Evolutionary conservation across 1,284 basidiomycete genomes (phyloP).

Genomic region (Irpex sp.): DNA sequence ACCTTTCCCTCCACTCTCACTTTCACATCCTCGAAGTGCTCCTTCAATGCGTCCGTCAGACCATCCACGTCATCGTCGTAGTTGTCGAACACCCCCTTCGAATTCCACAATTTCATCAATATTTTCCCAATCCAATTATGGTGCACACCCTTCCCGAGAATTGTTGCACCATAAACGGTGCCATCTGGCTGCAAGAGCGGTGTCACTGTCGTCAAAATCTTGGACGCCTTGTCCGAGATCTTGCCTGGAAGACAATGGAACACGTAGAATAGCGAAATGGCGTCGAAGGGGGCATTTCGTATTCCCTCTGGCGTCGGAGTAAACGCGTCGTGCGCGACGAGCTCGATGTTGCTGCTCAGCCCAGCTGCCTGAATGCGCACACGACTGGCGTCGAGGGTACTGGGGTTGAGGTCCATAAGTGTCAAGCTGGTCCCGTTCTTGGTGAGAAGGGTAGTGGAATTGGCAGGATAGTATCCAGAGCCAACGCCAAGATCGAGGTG

Average conservation of each 20-base stretch:
- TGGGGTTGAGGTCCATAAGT: slow-evolving; percentile 20
- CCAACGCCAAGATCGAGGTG: slow-evolving; percentile 25
- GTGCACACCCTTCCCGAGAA: slow-evolving; percentile 16
- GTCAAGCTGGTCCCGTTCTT: slow-evolving; percentile 17
- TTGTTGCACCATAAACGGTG: slow-evolving; percentile 22
- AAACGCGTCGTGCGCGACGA: slow-evolving; percentile 18
- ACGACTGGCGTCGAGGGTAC: slow-evolving; percentile 15
- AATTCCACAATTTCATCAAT: slow-evolving; percentile 18
- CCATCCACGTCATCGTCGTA: slow-evolving; percentile 15
- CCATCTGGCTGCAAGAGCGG: slow-evolving; percentile 17
- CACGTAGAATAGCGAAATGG: slow-evolving; percentile 23
- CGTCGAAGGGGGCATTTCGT: slow-evolving; percentile 16
- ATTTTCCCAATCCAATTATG: slow-evolving; percentile 21
- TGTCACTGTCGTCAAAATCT: slow-evolving; percentile 11
- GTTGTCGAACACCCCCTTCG: slow-evolving; percentile 20
- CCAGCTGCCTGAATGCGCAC: slow-evolving; percentile 15
- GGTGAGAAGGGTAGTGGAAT: slow-evolving; percentile 8
- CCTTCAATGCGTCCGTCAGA: slow-evolving; percentile 16
- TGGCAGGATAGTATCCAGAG: slow-evolving; percentile 22
- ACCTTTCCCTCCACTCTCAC: slow-evolving; percentile 18
- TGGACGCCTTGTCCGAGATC: slow-evolving; percentile 17
- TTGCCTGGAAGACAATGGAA: slow-evolving; percentile 23
- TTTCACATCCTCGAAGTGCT: slow-evolving; percentile 20
- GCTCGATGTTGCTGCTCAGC: slow-evolving; percentile 16
- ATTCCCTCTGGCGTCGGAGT: slow-evolving; percentile 12